Conservation (phyloP, 805 yeast species). For the Yamadazyma sp. region DNA sequence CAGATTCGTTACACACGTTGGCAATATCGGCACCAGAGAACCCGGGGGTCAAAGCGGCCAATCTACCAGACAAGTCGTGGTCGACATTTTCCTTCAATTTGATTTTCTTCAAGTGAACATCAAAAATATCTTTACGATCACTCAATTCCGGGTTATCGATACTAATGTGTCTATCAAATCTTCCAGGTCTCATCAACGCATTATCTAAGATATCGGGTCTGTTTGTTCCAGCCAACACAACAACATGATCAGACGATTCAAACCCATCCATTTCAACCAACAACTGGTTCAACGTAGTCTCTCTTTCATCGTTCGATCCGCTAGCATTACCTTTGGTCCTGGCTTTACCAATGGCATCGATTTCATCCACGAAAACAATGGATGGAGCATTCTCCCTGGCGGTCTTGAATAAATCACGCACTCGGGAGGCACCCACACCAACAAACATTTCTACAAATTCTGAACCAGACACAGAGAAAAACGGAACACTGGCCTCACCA, state of each 20-base stretch:
- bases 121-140: constrained; percentile 84
- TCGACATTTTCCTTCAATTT: constrained; percentile 41
- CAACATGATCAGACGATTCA: constrained; percentile 83
- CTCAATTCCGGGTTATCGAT: constrained; percentile 86
- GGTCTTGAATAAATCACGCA: constrained; percentile 85
- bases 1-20: constrained; percentile 92
- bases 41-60: constrained; percentile 92
- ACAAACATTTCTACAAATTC: constrained; percentile 97
- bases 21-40: constrained; percentile 97
- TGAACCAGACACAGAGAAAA: constrained; percentile 87
- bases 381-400: constrained; percentile 91
- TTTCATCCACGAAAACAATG: constrained; percentile 89
- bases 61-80: constrained; percentile 66
- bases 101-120: constrained; percentile 72
- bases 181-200: constrained; percentile 90
- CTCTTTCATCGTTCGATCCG: constrained; percentile 86
- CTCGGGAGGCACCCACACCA: constrained; percentile 95
- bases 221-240: constrained; percentile 92
- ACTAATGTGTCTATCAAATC: constrained; percentile 87
- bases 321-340: constrained; percentile 70
- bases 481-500: constrained; percentile 95
- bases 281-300: constrained; percentile 86
- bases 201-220: constrained; percentile 88
- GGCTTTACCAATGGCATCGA: constrained; percentile 92
- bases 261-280: constrained; percentile 97